A percentile compares a stretch with the other conserved stretches of the same genome.
phyloP scores from a whole-genome alignment of 73 alveolate genomes.

The Blepharisma stoltei region DNA sequence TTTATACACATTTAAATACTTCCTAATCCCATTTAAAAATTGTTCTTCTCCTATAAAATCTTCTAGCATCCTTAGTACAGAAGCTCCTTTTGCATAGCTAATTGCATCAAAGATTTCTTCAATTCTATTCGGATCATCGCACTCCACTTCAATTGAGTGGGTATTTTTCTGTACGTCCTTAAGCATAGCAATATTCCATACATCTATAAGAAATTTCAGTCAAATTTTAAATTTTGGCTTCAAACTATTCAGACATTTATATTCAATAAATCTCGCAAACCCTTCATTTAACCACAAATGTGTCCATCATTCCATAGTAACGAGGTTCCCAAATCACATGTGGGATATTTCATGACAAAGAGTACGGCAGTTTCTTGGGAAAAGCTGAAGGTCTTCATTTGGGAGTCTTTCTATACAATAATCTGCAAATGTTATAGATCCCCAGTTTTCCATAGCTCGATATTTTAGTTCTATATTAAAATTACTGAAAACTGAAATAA shows the following conservation, averaged over 20 bases:
- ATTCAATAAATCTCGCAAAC: slow-evolving; percentile 89
- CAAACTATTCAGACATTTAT: not conserved
- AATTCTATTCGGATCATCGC: slow-evolving; percentile 73
- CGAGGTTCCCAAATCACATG: slow-evolving; percentile 98
- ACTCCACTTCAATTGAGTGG: slow-evolving; percentile 87
- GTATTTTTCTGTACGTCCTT: slow-evolving; percentile 79
- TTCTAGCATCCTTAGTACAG: slow-evolving; percentile 84
- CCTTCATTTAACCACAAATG: slow-evolving; percentile 98
- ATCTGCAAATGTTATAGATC: slow-evolving; percentile 91
- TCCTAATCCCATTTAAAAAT: slow-evolving; percentile 69
- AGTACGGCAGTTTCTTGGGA: slow-evolving; percentile 59
- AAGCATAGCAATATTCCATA: slow-evolving; percentile 57
- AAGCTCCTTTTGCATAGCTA: slow-evolving; percentile 96
- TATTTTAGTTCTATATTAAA: slow-evolving; percentile 83
- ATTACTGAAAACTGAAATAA: slow-evolving; percentile 47
- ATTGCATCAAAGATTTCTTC: slow-evolving; percentile 93
- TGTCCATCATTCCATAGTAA: slow-evolving; percentile 99
- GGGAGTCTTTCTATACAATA: slow-evolving; percentile 65
- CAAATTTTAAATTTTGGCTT: slow-evolving; percentile 66
- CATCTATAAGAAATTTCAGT: slow-evolving; percentile 77
- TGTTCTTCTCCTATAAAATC: slow-evolving; percentile 80
- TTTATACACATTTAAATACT: slow-evolving; percentile 76
- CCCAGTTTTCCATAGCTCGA: slow-evolving; percentile 98
- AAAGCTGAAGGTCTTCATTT: slow-evolving; percentile 57
- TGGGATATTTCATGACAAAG: slow-evolving; percentile 97